Base-by-base conservation (phyloP, 2,329 filamentous ascomycete species). In the Amauroascus niger region DNA sequence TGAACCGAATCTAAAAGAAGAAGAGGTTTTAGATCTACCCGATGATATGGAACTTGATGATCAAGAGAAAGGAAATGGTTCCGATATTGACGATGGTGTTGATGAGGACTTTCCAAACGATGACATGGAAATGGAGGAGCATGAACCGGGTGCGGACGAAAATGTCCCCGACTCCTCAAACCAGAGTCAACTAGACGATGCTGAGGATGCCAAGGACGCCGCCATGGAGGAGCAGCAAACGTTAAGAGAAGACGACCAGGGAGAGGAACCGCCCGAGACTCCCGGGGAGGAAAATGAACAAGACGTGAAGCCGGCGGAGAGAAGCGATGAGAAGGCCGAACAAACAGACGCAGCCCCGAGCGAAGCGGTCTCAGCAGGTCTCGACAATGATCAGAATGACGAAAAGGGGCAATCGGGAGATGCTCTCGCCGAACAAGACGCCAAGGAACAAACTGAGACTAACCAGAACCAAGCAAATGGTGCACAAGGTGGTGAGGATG, bases 21-120 rank as follows among this genome's bases (percentile, higher is more conserved):
- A 88, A 61, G 83, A 95, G 56, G 83, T 84, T 1, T 75, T 95
- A 56, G 88, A 90, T 44, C 75, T 95, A 20, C 89, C 89, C 0
- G 89, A 95, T 40, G 88, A 95, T 59, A 85, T 96, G 76, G 83
- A 94, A 54, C 78, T 93, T 53, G 85, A 91, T 59, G 84, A 80
- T 7, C 74, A 87, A 26, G 79, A 80, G 30, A 74, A 79, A 47
- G 64, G 59, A 16, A 75, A 71, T 30, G 69, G 86, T 51, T 76
- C 77, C 1, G 77, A 80, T 58, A 63, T 71, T 11, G 71, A 69
- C 48, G 69, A 71, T 55, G 70, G 74, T 37, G 67, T 76, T 54
- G 72, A 77, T 46, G 76, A 78, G 26, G 70, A 76, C 20, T 67
- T 72, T 18, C 64, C 69, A 49, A 69, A 71, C 54, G 69, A 68